Percentiles rank a stretch among this genome's conserved stretches.
Conservation (phyloP, 352 stramenopile species). For the Phytophthora sp. region DNA sequence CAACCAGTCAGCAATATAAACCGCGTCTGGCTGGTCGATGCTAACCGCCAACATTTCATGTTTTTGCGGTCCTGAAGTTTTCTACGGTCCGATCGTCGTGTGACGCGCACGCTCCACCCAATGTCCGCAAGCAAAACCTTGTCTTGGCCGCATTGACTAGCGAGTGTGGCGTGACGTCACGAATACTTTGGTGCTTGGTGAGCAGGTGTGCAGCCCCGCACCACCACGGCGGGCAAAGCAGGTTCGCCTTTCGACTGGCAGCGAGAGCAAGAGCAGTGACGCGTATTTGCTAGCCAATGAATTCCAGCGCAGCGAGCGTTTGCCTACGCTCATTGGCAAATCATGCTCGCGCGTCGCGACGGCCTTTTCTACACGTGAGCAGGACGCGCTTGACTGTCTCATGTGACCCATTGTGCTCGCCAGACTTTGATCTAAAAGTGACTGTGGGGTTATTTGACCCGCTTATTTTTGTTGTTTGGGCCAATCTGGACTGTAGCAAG, state of each 20-base stretch:
- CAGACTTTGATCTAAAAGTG: conserved; percentile 1
- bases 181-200: conserved; percentile 35
- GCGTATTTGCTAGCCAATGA: conserved; percentile 23
- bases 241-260: conserved; percentile 4
- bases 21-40: conserved; percentile 16
- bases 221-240: conserved; percentile 2
- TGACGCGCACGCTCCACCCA: conserved; percentile 30
- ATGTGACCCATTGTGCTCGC: conserved; percentile 27
- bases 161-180: conserved; percentile 16
- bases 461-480: conserved; percentile 22
- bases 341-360: conserved; percentile 2
- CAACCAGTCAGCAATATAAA: not conserved
- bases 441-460: not conserved
- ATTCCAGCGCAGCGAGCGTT: not conserved
- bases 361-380: conserved; percentile 24
- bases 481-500: conserved; percentile 1
- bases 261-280: conserved; percentile 26
- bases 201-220: conserved; percentile 16
- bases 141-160: conserved; percentile 13
- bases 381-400: conserved; percentile 40
- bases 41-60: conserved; percentile 16
- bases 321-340: conserved; percentile 19
- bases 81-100: conserved; percentile 12
- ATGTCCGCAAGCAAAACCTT: not conserved
- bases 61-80: conserved; percentile 24